Conservation (phyloP, 805 yeast genomes). For the Pichia rugopelliculosa region DNA sequence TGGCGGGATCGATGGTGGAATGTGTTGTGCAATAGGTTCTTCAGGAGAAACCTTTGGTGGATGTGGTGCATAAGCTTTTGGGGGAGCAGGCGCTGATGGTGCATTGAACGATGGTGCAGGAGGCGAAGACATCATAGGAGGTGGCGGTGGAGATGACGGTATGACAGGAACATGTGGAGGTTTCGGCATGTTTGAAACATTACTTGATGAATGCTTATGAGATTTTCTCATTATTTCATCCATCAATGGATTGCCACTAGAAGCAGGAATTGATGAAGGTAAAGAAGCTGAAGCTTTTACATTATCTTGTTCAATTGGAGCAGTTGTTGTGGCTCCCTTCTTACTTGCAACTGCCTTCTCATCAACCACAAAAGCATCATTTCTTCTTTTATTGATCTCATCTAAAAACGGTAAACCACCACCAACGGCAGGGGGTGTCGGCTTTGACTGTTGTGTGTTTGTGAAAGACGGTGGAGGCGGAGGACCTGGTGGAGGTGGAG, state of each 20-base stretch:
- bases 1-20: neutral
- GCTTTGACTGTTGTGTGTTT: neutral
- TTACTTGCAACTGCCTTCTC: constrained; percentile 17
- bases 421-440: constrained; percentile 22
- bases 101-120: no score
- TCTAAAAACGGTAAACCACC: constrained; percentile 52
- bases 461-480: constrained; percentile 9
- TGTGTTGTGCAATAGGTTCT: constrained; percentile 7
- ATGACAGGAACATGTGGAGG: constrained; percentile 6
- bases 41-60: neutral
- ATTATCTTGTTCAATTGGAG: constrained; percentile 17
- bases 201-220: constrained; percentile 3
- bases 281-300: constrained; percentile 19
- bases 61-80: no score
- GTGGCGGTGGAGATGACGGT: constrained; percentile 1
- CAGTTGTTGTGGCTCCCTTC: constrained; percentile 19
- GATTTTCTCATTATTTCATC: constrained; percentile 12
- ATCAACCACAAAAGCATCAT: constrained; percentile 44
- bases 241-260: constrained; percentile 15
- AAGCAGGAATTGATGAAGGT: constrained; percentile 17
- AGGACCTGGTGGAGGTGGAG: constrained; percentile 16
- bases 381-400: constrained; percentile 48
- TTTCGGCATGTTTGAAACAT: neutral
- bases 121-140: constrained; percentile 6
- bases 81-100: no score